phyloP scores from a whole-genome alignment of 1,284 basidiomycete species.

The Bondarzewia mesenterica region DNA sequence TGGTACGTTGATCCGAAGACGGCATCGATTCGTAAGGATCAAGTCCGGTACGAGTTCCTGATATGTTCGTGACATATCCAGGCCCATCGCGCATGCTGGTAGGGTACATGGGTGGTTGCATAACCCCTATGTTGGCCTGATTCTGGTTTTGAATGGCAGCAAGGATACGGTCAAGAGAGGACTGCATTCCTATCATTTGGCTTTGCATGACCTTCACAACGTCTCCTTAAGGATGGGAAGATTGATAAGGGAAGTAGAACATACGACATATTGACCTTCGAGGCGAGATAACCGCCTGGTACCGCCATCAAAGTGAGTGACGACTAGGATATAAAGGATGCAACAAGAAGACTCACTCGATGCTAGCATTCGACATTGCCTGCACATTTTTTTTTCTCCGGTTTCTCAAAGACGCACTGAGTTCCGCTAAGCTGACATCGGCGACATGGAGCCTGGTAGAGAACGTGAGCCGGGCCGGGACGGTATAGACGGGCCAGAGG shows the following conservation, averaged over 20 bases:
- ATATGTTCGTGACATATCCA: slow-evolving; percentile 13
- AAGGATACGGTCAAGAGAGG: slow-evolving; percentile 74
- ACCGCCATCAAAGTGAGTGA: slow-evolving; percentile 12
- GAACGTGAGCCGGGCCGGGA: slow-evolving; percentile 47
- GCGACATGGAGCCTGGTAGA: slow-evolving; percentile 72
- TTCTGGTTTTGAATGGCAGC: slow-evolving; percentile 53
- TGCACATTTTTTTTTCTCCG: slow-evolving; percentile 74
- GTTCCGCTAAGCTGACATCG: slow-evolving; percentile 81
- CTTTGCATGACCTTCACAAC: slow-evolving; percentile 69
- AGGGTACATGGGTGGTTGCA: slow-evolving; percentile 21
- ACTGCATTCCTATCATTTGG: slow-evolving; percentile 87
- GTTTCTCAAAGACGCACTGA: slow-evolving; percentile 87
- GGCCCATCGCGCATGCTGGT: slow-evolving; percentile 16
- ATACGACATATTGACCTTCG: slow-evolving; percentile 76
- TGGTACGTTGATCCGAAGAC: slow-evolving; percentile 12
- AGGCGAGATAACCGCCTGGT: slow-evolving; percentile 70
- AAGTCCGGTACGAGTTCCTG: slow-evolving; percentile 16
- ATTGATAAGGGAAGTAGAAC: slow-evolving; percentile 12
- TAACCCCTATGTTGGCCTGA: slow-evolving; percentile 21
- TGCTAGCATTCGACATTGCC: slow-evolving; percentile 50
- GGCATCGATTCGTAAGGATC: slow-evolving; percentile 22
- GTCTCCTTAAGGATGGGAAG: slow-evolving; percentile 1
- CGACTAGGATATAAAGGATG: slow-evolving; percentile 14
- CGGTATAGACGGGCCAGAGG: slow-evolving; percentile 23
- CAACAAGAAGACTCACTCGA: slow-evolving; percentile 50